Conservation (phyloP, 306 rosid genomes). For the Sindora glabra region DNA sequence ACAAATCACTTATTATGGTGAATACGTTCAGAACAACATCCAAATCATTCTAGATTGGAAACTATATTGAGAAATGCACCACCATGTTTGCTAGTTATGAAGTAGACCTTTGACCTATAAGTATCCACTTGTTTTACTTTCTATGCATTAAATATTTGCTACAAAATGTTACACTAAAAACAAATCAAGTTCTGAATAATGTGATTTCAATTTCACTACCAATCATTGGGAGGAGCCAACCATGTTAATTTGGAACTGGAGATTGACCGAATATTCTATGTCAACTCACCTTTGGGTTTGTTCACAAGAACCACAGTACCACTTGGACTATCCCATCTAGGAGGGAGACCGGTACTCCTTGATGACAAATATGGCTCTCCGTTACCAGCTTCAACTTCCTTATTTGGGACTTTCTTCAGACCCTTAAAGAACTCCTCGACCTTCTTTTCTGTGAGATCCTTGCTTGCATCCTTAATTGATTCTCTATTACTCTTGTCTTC, state of each 20-base stretch:
- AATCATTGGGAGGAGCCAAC: background rate
- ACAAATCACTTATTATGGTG: background rate
- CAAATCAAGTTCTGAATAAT: background rate
- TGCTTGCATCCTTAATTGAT: constrained; percentile 14
- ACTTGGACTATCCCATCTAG: constrained; percentile 63
- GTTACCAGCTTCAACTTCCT: constrained; percentile 28
- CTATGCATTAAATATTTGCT: too few species aligned
- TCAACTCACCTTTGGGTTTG: constrained; percentile 78
- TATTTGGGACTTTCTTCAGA: constrained; percentile 58
- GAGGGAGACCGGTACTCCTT: constrained; percentile 70
- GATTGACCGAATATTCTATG: too few species aligned
- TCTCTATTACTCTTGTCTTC: constrained; percentile 5
- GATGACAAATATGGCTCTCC: constrained; percentile 62
- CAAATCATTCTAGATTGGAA: background rate
- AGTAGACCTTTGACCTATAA: background rate
- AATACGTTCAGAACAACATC: background rate
- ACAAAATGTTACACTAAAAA: too few species aligned
- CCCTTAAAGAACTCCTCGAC: constrained; percentile 83
- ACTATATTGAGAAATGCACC: background rate
- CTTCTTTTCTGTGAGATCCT: constrained; percentile 51
- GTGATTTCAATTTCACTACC: background rate
- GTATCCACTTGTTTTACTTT: background rate
- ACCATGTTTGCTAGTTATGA: background rate
- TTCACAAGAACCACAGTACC: constrained; percentile 84
- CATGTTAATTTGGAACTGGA: background rate